Evolutionary conservation across 805 yeast species (phyloP).

Genomic region (Pichia nakasei): DNA sequence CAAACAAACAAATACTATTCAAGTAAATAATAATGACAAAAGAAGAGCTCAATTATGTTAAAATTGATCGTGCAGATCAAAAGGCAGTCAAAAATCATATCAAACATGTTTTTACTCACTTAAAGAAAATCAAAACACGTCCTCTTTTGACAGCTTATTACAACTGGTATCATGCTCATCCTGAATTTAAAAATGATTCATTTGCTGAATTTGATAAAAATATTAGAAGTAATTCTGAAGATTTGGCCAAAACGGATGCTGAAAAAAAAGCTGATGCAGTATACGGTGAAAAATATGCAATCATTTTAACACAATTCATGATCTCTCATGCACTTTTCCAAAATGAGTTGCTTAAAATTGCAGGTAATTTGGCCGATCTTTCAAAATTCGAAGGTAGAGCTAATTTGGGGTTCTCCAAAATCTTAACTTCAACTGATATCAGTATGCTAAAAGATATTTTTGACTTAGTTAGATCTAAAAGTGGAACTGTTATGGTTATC

Average conservation of each 20-base stretch:
- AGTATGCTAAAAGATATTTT: slow-evolving; percentile 7
- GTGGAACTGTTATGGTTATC: slow-evolving; percentile 6
- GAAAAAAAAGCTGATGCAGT: slow-evolving; percentile 1
- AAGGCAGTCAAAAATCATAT: slow-evolving; percentile 13
- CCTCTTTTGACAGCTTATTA: slow-evolving; percentile 14
- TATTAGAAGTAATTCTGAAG: slow-evolving; percentile 1
- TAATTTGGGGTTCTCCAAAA: slow-evolving; percentile 1
- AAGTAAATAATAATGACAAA: background rate
- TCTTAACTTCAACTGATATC: slow-evolving; percentile 5
- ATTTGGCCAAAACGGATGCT: background rate
- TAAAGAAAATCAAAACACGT: slow-evolving; percentile 18
- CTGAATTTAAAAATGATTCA: background rate
- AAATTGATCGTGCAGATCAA: slow-evolving; percentile 10
- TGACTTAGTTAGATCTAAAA: slow-evolving; percentile 1
- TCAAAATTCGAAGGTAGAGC: slow-evolving; percentile 6
- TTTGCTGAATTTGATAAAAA: slow-evolving; percentile 3
- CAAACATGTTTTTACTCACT: slow-evolving; percentile 13
- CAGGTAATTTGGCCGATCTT: slow-evolving; percentile 1
- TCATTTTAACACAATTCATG: slow-evolving; percentile 4
- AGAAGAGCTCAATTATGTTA: background rate
- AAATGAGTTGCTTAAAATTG: slow-evolving; percentile 1
- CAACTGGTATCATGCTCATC: slow-evolving; percentile 13
- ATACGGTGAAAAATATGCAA: slow-evolving; percentile 10
- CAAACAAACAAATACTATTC: background rate
- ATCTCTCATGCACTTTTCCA: slow-evolving; percentile 1